Percentiles rank a stretch among this genome's conserved stretches.
phyloP scores from a whole-genome alignment of 1,139 yeast species.

The Groenewaldozyma auringiensis region DNA sequence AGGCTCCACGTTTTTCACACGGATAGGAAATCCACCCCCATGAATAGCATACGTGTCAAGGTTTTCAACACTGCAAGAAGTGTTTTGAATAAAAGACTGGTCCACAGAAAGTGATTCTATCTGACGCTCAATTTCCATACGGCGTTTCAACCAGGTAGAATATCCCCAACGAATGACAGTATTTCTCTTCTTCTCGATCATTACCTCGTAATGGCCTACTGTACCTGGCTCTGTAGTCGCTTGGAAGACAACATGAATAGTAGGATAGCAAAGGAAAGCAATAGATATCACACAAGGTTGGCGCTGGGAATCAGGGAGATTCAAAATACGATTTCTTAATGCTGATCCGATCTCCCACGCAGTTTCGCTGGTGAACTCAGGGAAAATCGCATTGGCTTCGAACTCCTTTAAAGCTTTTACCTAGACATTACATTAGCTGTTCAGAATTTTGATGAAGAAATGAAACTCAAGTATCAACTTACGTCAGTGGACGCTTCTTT shows the following conservation, averaged over 20 bases:
- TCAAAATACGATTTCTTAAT: not conserved
- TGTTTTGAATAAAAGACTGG: conserved; percentile 36
- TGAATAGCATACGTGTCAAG: conserved; percentile 47
- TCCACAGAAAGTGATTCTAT: conserved; percentile 22
- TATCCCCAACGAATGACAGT: conserved; percentile 46
- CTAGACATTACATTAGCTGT: not conserved
- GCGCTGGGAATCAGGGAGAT: not conserved
- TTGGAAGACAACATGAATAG: conserved; percentile 33
- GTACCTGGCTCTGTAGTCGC: conserved; percentile 40
- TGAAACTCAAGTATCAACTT: not conserved
- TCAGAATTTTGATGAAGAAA: not conserved
- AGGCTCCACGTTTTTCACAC: conserved; percentile 38
- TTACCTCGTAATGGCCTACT: conserved; percentile 47
- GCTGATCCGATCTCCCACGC: not conserved
- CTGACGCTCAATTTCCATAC: conserved; percentile 28
- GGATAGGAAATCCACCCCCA: conserved; percentile 57
- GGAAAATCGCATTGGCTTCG: not conserved
- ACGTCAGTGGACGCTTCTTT: not conserved
- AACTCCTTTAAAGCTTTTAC: not conserved
- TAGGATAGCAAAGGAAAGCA: not conserved
- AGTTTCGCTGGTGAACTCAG: not conserved
- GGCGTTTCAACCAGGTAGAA: conserved; percentile 50
- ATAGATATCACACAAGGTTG: not conserved
- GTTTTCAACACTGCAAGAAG: not conserved
- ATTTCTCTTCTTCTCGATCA: conserved; percentile 50